These are phyloP conservation scores for Calonectria montana DNA, from an alignment of 2,329 filamentous ascomycete genomes.

Conservation along the genomic window DNA sequence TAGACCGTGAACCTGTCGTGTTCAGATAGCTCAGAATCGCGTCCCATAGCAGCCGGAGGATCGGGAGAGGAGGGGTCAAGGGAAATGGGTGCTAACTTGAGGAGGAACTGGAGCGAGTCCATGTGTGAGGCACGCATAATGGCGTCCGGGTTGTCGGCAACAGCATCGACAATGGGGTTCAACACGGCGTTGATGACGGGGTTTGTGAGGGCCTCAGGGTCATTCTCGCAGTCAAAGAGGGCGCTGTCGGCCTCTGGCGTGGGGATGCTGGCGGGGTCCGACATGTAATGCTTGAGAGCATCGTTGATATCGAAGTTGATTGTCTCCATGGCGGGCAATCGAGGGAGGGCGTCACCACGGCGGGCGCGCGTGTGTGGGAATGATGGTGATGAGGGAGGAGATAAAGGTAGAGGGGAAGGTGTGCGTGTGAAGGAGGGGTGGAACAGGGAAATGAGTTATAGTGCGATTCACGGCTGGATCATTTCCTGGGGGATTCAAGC, in stretches of 20 bases:
- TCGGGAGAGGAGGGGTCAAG: conserved; percentile 35
- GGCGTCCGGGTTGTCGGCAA: conserved; percentile 91
- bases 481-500: conserved; percentile 13
- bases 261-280: conserved; percentile 84
- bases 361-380: conserved; percentile 23
- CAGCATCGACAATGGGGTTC: conserved; percentile 91
- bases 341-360: conserved; percentile 31
- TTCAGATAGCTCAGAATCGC: conserved; percentile 60
- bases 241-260: conserved; percentile 88
- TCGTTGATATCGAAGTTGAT: conserved; percentile 96
- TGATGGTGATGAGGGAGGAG: conserved; percentile 17
- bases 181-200: conserved; percentile 85
- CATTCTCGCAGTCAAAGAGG: conserved; percentile 91
- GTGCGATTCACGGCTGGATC: conserved; percentile 30
- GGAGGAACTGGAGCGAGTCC: conserved; percentile 93
- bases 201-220: conserved; percentile 84
- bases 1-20: conserved; percentile 82
- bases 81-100: conserved; percentile 86
- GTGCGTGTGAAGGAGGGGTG: conserved; percentile 23
- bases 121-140: conserved; percentile 83
- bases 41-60: conserved; percentile 37
- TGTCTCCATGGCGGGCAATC: conserved; percentile 70
- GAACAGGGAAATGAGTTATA: background rate
- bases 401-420: conserved; percentile 24
- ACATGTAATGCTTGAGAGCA: conserved; percentile 96